Base-by-base conservation (phyloP, 2,329 filamentous ascomycete genomes). In the Immersiporthe knoxdaviesiana region DNA sequence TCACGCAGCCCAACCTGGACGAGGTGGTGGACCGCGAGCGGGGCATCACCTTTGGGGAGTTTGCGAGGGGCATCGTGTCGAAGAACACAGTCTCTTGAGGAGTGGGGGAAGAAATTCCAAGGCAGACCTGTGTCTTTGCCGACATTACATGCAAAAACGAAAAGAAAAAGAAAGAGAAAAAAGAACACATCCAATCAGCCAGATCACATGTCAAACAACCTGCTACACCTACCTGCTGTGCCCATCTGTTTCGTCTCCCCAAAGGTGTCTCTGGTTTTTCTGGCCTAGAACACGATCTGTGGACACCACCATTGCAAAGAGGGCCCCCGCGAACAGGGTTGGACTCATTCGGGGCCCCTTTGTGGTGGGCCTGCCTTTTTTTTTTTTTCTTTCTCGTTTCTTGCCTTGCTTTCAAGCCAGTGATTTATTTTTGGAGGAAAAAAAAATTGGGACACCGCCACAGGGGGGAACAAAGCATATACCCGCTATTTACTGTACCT, bases 1-100 rank as follows among this genome's bases (percentile, higher is more conserved):
- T 98, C 77, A 99, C 95, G 69, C 96, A 99, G 85, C 96, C 96
- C 32, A 97, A 97, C 81, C 80, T 98, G 70, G 92, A 88, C 74
- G 92, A 94, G 74, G 86, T 89, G 80, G 91, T 95, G 18, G 92
- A 95, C 76, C 85, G 88, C 69, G 83, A 87, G 77, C 84, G 88
- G 74, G 85, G 87, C 50, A 84, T 89, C 68, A 91, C 87, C 52
- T 95, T 94, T 85, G 92, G 91, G 30, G 87, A 91, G 75, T 93
- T 94, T 83, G 92, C 92, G 3, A 79, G 87, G 65, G 85, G 85
- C 0, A 84, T 89, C 64, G 86, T 89, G 50, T 82, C 84, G 3
- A 88, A 86, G 76, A 89, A 89, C 70, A 89, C 87, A 0, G 85
- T 89, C 27, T 81, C 77, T 58, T 79, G 61, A 61, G 12, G n/a